Base-by-base conservation (phyloP, 306 rosid species). In the Hippophae rhamnoides region DNA sequence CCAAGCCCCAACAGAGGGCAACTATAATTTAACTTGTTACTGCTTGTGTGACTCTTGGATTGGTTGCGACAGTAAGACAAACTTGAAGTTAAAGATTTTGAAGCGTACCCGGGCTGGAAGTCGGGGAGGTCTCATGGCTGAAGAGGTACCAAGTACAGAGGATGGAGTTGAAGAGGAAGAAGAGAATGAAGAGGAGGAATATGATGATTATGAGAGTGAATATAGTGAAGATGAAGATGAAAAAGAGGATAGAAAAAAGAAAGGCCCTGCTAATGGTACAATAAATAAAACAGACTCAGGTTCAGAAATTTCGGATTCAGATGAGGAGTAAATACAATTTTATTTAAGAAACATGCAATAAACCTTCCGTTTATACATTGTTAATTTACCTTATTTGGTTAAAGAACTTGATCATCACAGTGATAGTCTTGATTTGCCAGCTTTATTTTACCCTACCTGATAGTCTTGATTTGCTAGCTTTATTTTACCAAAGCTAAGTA, bases 21-120 rank as follows among this genome's bases (percentile, higher is more conserved):
- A 75, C 72, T 92, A 80, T 74, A 73, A 73, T 76, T 82, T 88
- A 83, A 85, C 90, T n/a, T 73, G 95, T 66, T 86, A 81, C 75
- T 80, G 89, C 60, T 73, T 85, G 77, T 88, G 99, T 41, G 96
- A 92, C 72, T 81, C 96, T 52, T 92, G 99, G 99, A 72, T 88
- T 52, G 99, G 96, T 41, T 92, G 96, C 23, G 99, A 92, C 73
- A 83, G 75, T 55, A 83, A 65, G 77, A 74, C 88, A 55, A 82
- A 83, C 60, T 61, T 85, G 56, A 92, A 88, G 72, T 46, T 85
- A 55, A 92, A 87, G 71, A 46, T 92, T 67, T 77, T 87, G 88
- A 87, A 82, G 82, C 89, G 99, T n/a, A 88, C 96, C 43, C 81
- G 96, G 67, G 89, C 95, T 43, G 99, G 99, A 68, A 78, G 79